Evolutionary conservation across 164 flowering plant genomes (phyloP).

Genomic region (Chimonanthus salicifolius): DNA sequence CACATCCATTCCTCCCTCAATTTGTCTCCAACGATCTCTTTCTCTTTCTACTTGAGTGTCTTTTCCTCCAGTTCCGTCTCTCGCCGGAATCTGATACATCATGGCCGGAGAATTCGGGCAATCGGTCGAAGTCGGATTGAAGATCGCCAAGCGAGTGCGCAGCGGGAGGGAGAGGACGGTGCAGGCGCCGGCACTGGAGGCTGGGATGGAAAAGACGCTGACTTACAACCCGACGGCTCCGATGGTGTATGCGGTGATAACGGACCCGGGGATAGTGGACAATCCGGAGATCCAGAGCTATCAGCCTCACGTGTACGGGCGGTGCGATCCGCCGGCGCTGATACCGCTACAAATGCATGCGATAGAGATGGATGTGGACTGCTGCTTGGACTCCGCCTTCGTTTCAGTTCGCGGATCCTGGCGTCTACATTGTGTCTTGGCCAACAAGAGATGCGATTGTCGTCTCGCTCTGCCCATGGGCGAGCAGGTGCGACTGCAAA

Average conservation of each 20-base stretch:
- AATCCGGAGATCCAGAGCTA: constrained; percentile 97
- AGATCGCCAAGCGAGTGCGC: constrained; percentile 68
- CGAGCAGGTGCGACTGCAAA: constrained; percentile 46
- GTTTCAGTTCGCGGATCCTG: constrained; percentile 58
- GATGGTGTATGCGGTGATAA: constrained; percentile 78
- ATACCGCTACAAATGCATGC: constrained; percentile 85
- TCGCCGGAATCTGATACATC: neutral
- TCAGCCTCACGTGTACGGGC: constrained; percentile 92
- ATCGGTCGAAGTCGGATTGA: constrained; percentile 68
- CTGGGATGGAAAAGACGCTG: constrained; percentile 34
- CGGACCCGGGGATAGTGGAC: constrained; percentile 74
- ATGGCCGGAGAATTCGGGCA: neutral
- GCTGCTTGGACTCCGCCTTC: constrained; percentile 60
- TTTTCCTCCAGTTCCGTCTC: neutral
- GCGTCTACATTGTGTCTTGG: constrained; percentile 91
- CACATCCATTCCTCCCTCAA: neutral
- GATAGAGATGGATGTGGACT: constrained; percentile 47
- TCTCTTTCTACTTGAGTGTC: neutral
- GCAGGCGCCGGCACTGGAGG: constrained; percentile 49
- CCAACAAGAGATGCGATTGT: constrained; percentile 59
- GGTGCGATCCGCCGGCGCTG: constrained; percentile 90
- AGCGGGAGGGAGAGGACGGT: constrained; percentile 62
- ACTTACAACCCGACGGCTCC: constrained; percentile 58
- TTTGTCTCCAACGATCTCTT: neutral
- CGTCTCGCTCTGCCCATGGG: constrained; percentile 76